Base-by-base conservation (phyloP, 2,329 filamentous ascomycete species). In the Cephalotrichum gorgonifer region DNA sequence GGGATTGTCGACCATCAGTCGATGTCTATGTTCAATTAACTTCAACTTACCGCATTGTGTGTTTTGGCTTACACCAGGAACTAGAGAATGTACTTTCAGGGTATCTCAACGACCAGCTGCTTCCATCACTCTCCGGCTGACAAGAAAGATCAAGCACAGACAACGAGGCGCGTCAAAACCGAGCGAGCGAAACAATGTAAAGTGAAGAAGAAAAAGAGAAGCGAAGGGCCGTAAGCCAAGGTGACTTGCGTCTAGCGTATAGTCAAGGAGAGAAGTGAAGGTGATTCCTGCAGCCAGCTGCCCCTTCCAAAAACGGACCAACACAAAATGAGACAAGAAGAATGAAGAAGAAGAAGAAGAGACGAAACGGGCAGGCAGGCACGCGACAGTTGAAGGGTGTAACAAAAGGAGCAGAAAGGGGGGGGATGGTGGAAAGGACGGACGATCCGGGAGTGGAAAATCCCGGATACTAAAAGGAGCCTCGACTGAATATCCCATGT, bases 1-100 rank as follows among this genome's bases (percentile, higher is more conserved):
- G 14, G 12, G 5, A 4, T 7, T 15, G 15, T 41, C 14, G 28
- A 35, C 20, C n/a, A 22, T 25, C 7, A 11, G 33, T 35, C 7
- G 28, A 35, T 15, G 30, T 12, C 30, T n/a, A 22, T 17, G 42
- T 6, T n/a, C 5, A 17, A 15, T 33, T 41, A 41, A 47, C 45
- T 6, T n/a, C 5, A 17, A 15, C 45, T 41, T 47, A 47, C 45
- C 45, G 45, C 45, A 47, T 47, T 2, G 33, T 41, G 45, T 33
- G 41, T 47, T 2, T 23, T 41, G n/a, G 44, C 28, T 26, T 38
- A 25, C 30, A 30, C n/a, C 17, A 43, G 22, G 8, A 23, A 33
- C 15, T 23, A 30, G 30, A 33, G n/a, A n/a, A n/a, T n/a, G n/a
- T n/a, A 35, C 8, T 22, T 4, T 17, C 11, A 11, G 9, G 26